Evolutionary conservation across 495 filamentous ascomycete species (phyloP), one percentile per base, ranked within the genome.

Genomic region (Glonium stellatum): DNA sequence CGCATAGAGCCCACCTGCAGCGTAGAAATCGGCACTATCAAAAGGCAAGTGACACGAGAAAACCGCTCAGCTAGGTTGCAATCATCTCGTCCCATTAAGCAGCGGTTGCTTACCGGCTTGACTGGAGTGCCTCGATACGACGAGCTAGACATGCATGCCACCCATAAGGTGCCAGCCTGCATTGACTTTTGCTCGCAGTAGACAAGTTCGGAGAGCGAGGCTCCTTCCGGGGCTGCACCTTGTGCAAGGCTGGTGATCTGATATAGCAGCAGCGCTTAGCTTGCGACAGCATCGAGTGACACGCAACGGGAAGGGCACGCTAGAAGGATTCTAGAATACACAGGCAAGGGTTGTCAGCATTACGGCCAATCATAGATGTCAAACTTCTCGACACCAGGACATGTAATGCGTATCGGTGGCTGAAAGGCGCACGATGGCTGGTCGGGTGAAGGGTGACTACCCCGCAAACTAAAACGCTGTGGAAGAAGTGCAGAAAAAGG

Each of bases 261-360:
- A 50, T 5, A 39, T 8, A 39, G 36, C 15, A 39, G 36, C 36
- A 39, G 15, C 15, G 8, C 8, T 15, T 15, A 39, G 36, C 36
- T 15, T 39, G 36, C 10, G 18, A 44, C 2, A 11, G 18, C 3
- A 44, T 44, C 13, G 10, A 44, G 39, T 11, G 39, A 44, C 39
- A 8, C 1, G 10, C 25, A 15, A 50, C 11, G 21, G 13, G 23
- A 51, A 51, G 48, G 48, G 31, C 9, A 22, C 48, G 23, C 18
- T 51, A 51, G 48, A 51, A 51, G 48, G 9, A 51, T 51, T 51
- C 48, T 51, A 31, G 48, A 51, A 51, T 25, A 23, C 48, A 44
- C 10, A 2, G 6, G n/a, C n/a, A n/a, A n/a, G n/a, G n/a, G n/a
- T n/a, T 44, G 39, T 44, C 10, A 11, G 3, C 39, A 44, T 31